Percentiles rank a stretch among this genome's conserved stretches.
Conservation (phyloP, 345 rosid species). For the Eucalyptus paniculata region DNA sequence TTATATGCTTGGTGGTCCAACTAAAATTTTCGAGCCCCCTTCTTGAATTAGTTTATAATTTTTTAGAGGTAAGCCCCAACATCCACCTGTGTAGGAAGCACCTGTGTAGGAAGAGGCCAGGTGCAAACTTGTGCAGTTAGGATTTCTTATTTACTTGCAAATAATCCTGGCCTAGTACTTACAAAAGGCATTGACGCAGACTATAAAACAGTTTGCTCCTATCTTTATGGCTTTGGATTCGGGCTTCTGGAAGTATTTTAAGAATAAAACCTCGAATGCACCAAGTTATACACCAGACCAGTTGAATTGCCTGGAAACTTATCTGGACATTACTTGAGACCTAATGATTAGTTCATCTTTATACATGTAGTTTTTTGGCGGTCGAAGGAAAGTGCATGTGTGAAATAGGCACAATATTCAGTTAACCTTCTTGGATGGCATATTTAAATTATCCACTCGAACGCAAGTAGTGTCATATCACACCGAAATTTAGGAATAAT, state of each 20-base stretch:
- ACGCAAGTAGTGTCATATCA: not conserved
- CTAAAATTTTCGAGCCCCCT: not conserved
- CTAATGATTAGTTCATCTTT: not conserved
- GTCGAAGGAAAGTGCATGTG: not conserved
- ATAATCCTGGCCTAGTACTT: not conserved
- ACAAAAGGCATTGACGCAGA: not conserved
- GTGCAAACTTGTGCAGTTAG: not conserved
- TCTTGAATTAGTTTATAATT: not conserved
- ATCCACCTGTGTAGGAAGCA: not conserved
- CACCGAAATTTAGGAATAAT: too few species aligned
- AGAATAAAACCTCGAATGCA: not conserved
- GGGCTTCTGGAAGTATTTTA: accelerated
- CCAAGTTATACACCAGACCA: not conserved
- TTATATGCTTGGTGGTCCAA: not conserved
- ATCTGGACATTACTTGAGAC: not conserved
- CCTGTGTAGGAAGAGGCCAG: not conserved
- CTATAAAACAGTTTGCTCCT: not conserved
- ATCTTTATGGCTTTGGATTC: not conserved
- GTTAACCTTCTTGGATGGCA: not conserved
- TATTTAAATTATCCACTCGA: not conserved
- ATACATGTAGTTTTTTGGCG: not conserved
- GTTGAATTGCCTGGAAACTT: not conserved
- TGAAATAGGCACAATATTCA: not conserved
- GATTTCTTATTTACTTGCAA: not conserved
- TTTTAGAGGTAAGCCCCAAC: not conserved